phyloP scores from a whole-genome alignment of 1,284 basidiomycete genomes.

The Rhodofomes roseus region DNA sequence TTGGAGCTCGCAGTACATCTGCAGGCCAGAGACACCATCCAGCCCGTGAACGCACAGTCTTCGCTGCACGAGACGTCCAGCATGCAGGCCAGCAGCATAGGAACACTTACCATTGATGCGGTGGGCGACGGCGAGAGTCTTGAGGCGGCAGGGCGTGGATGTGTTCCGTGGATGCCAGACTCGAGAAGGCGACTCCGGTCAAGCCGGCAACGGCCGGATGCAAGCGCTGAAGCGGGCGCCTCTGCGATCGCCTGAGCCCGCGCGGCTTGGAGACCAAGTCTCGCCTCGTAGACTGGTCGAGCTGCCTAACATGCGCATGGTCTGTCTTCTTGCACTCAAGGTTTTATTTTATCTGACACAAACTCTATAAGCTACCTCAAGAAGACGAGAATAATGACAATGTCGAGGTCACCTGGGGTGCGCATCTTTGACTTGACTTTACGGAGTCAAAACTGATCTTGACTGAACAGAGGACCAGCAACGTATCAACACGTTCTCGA shows the following conservation, averaged over 20 bases:
- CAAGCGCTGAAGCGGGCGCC: background rate
- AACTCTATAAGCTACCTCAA: constrained; percentile 50
- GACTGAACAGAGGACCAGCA: constrained; percentile 80
- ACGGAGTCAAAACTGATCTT: background rate
- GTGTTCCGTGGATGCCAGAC: background rate
- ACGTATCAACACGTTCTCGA: constrained; percentile 90
- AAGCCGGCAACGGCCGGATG: background rate
- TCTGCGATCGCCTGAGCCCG: background rate
- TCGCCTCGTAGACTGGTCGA: background rate
- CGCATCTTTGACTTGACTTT: background rate
- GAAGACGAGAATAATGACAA: constrained; percentile 81
- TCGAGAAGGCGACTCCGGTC: background rate
- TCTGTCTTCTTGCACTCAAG: constrained; percentile 17
- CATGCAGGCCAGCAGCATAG: background rate
- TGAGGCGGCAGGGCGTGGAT: background rate
- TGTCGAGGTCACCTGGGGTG: constrained; percentile 91
- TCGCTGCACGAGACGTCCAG: background rate
- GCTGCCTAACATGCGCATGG: constrained; percentile 45
- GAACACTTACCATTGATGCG: background rate
- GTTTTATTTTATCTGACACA: background rate
- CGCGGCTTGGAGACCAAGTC: background rate
- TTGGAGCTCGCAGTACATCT: background rate
- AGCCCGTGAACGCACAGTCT: background rate
- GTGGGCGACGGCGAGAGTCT: background rate
- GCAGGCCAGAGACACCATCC: background rate